Conservation (phyloP, 2,329 filamentous ascomycete species). For the Botryotinia convoluta region DNA sequence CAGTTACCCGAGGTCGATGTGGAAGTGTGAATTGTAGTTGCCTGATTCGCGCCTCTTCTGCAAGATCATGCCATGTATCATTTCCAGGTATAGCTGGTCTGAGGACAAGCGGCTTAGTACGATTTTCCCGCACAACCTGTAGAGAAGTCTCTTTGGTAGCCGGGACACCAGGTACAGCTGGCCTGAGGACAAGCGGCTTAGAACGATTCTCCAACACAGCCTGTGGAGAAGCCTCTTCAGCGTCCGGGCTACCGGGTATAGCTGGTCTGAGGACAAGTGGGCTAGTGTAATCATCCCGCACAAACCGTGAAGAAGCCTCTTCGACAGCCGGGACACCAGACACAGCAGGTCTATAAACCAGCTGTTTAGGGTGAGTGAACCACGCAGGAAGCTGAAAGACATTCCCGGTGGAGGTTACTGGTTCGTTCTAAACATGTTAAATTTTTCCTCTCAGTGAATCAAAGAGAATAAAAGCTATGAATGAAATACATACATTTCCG, state of each 20-base stretch:
- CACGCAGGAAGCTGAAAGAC: too few species aligned
- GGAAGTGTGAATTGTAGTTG: neutral
- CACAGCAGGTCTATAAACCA: neutral
- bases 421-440: too few species aligned
- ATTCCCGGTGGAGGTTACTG: too few species aligned
- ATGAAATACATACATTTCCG: too few species aligned
- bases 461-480: too few species aligned
- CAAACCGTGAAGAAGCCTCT: neutral
- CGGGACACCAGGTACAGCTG: neutral
- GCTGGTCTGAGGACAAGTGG: neutral
- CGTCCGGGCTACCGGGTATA: accelerated
- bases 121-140: neutral
- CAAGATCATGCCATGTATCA: accelerated
- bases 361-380: accelerated
- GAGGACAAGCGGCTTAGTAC: neutral
- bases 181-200: too few species aligned
- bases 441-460: too few species aligned
- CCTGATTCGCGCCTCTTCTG: neutral
- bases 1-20: neutral
- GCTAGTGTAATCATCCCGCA: accelerated
- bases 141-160: neutral
- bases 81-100: neutral
- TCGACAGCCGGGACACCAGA: neutral
- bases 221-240: too few species aligned
- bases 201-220: accelerated